These are phyloP conservation scores for Melocanna baccifera DNA, from an alignment of 176 grass and related monocot species.

Conservation along the genomic window DNA sequence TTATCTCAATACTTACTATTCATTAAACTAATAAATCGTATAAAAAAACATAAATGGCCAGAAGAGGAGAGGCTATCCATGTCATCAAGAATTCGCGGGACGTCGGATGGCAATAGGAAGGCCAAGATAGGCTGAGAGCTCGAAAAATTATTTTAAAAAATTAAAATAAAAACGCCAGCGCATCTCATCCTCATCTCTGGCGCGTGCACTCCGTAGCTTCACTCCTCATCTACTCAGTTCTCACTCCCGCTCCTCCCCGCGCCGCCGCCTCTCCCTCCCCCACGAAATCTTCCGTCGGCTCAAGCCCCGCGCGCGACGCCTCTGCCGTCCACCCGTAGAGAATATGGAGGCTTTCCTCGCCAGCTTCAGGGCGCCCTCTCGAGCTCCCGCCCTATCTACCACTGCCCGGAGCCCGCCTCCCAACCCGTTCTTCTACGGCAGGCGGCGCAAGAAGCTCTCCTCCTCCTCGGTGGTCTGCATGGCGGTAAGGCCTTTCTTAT, in stretches of 20 bases:
- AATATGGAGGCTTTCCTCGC: constrained; percentile 66
- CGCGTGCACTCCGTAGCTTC: neutral
- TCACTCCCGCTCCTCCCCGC: neutral
- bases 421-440: constrained; percentile 1
- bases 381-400: constrained; percentile 15
- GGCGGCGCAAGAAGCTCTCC: constrained; percentile 33
- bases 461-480: constrained; percentile 62
- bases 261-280: neutral
- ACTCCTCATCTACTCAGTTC: neutral
- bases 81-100: too few species aligned
- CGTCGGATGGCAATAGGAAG: too few species aligned
- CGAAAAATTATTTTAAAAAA: too few species aligned
- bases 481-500: constrained; percentile 50
- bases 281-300: neutral
- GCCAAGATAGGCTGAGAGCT: too few species aligned
- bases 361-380: constrained; percentile 51
- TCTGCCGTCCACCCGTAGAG: neutral
- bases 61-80: too few species aligned
- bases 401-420: neutral
- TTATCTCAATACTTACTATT: too few species aligned
- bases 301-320: neutral
- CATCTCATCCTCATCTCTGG: neutral
- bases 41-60: too few species aligned
- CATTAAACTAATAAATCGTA: too few species aligned
- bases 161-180: neutral